A percentile compares a stretch with the other conserved stretches of the same genome.
Conservation (phyloP, 1,284 basidiomycete genomes). For the Malassezia globosa region DNA sequence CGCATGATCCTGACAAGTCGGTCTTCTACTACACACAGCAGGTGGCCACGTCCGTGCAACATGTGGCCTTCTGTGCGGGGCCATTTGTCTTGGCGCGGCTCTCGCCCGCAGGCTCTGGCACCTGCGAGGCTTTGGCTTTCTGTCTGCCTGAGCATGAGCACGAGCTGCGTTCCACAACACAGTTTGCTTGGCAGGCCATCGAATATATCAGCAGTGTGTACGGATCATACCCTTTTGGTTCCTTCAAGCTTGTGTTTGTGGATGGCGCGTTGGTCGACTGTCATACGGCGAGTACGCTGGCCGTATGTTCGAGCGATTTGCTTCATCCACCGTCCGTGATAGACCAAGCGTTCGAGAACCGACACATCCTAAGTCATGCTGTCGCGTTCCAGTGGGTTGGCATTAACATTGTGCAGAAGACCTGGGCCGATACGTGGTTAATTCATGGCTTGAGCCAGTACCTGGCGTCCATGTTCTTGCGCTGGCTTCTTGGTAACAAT, state of each 20-base stretch:
- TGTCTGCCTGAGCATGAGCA: constrained; percentile 74
- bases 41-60: constrained; percentile 80
- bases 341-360: constrained; percentile 83
- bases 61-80: constrained; percentile 87
- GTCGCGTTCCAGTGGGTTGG: constrained; percentile 93
- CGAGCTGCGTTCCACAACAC: constrained; percentile 58
- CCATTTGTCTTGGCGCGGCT: constrained; percentile 56
- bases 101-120: constrained; percentile 40
- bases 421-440: constrained; percentile 92
- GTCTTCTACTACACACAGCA: constrained; percentile 88
- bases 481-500: constrained; percentile 83
- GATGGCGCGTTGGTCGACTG: constrained; percentile 60
- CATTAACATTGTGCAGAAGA: constrained; percentile 86
- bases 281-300: constrained; percentile 72
- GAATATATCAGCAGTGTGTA: constrained; percentile 81
- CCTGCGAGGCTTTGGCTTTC: constrained; percentile 82
- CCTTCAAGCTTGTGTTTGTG: constrained; percentile 91
- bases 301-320: constrained; percentile 68
- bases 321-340: constrained; percentile 79
- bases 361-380: constrained; percentile 67
- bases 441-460: constrained; percentile 84
- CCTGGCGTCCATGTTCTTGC: constrained; percentile 76
- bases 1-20: constrained; percentile 81
- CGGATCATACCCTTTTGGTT: constrained; percentile 85
- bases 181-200: constrained; percentile 76